phyloP scores from a whole-genome alignment of 352 stramenopile species.

The Globisporangium ultimum region DNA sequence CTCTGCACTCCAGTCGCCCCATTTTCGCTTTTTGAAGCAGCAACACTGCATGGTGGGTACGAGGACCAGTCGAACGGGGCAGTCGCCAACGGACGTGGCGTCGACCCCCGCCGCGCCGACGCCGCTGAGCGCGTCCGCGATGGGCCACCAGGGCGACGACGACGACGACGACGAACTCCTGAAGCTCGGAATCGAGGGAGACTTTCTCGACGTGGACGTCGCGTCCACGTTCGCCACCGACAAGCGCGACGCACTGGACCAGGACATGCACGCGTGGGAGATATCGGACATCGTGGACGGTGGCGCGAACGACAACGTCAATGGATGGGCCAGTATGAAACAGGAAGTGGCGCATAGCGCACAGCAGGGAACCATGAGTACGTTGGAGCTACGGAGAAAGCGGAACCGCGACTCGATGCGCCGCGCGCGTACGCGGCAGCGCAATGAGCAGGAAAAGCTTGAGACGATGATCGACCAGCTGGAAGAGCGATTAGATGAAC shows the following conservation, averaged over 20 bases:
- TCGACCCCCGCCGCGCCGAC: neutral
- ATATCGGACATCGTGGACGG: neutral
- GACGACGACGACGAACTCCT: neutral
- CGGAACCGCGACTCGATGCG: slow-evolving; percentile 49
- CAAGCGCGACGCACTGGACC: slow-evolving; percentile 16
- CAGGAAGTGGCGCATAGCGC: slow-evolving; percentile 1
- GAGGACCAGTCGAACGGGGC: neutral
- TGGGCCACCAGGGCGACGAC: neutral
- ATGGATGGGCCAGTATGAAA: neutral
- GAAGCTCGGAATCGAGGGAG: slow-evolving; percentile 8
- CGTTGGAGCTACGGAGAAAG: slow-evolving; percentile 27
- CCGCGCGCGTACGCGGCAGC: slow-evolving; percentile 27
- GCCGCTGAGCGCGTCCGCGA: neutral
- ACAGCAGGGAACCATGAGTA: slow-evolving; percentile 6
- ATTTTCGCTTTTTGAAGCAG: neutral
- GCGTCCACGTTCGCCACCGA: slow-evolving; percentile 15
- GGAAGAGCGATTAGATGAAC: slow-evolving; percentile 19
- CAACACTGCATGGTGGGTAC: neutral
- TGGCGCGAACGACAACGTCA: neutral
- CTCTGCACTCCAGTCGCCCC: neutral
- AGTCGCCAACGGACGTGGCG: slow-evolving; percentile 6
- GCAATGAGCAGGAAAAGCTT: slow-evolving; percentile 20
- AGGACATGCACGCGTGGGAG: slow-evolving; percentile 12
- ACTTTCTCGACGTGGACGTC: slow-evolving; percentile 21
- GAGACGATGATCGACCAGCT: slow-evolving; percentile 28